phyloP scores from a whole-genome alignment of 345 rosid species.

The Moricandia moricandioides region DNA sequence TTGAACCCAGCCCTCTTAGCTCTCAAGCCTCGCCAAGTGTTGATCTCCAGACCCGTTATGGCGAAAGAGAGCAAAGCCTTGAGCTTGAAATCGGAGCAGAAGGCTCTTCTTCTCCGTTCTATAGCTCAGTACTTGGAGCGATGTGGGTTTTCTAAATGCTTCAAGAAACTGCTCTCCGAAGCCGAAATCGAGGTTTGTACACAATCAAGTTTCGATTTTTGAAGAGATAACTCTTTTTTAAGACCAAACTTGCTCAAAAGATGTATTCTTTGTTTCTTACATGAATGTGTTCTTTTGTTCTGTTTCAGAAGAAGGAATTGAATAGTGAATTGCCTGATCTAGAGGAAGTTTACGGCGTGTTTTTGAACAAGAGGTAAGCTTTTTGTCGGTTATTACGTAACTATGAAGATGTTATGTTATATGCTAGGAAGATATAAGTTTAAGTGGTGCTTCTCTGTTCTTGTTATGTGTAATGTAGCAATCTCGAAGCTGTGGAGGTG shows the following conservation, averaged over 20 bases:
- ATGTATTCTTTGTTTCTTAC: not conserved
- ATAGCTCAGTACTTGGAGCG: conserved; percentile 55
- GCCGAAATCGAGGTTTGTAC: conserved; percentile 54
- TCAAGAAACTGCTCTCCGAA: conserved; percentile 67
- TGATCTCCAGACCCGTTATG: conserved; percentile 40
- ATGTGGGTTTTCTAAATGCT: conserved; percentile 58
- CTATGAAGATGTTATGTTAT: not conserved
- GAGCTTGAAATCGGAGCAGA: conserved; percentile 37
- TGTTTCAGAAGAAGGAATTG: conserved; percentile 53
- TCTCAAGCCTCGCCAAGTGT: conserved; percentile 61
- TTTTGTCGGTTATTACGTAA: not conserved
- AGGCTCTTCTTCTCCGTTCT: conserved; percentile 45
- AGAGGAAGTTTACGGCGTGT: conserved; percentile 56
- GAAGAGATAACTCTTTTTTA: not conserved
- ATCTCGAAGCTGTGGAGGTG: conserved; percentile 7
- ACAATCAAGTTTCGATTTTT: not conserved
- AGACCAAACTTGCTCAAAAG: not conserved
- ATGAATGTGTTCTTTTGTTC: not conserved
- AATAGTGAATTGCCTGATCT: conserved; percentile 41
- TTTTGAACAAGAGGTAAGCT: conserved; percentile 50
- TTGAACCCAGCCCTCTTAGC: conserved; percentile 43
- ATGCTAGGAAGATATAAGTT: not conserved
- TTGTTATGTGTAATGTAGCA: conserved; percentile 9
- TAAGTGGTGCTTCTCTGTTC: not conserved
- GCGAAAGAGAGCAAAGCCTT: conserved; percentile 21